These are phyloP conservation scores for Carex littledalei DNA, from an alignment of 176 grass and related monocot species.

Conservation along the genomic window DNA sequence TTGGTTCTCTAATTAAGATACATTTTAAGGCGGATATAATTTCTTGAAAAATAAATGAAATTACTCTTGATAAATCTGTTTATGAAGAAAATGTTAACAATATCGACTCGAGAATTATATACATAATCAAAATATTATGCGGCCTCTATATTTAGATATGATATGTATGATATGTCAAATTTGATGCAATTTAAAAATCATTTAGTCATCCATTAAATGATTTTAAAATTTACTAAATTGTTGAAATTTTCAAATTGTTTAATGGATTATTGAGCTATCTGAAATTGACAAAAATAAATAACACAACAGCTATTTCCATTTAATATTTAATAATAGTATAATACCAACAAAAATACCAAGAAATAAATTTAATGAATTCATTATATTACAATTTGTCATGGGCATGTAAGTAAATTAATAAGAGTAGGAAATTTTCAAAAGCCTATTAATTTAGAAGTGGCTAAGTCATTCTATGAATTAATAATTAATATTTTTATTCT, in stretches of 20 bases:
- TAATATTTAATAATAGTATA: background rate
- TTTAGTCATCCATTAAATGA: background rate
- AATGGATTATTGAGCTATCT: too few species aligned
- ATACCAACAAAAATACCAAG: background rate
- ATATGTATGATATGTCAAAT: background rate
- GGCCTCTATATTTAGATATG: background rate
- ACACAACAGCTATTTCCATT: background rate
- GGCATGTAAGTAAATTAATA: background rate
- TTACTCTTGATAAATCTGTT: background rate
- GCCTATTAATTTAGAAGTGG: too few species aligned
- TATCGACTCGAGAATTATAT: background rate
- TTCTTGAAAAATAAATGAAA: background rate
- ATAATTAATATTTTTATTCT: too few species aligned
- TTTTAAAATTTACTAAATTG: background rate
- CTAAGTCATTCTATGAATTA: too few species aligned
- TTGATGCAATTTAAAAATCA: background rate
- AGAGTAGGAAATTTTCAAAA: background rate
- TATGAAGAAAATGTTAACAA: background rate
- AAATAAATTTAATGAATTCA: background rate
- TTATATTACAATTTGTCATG: too few species aligned
- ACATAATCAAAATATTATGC: background rate
- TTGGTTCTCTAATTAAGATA: too few species aligned
- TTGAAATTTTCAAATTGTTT: background rate
- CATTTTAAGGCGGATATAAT: background rate
- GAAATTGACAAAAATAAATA: background rate